Percentiles rank a stretch among this genome's conserved stretches.
These are phyloP conservation scores for Parietaria judaica DNA, from an alignment of 306 rosid genomes.

Conservation along the genomic window DNA sequence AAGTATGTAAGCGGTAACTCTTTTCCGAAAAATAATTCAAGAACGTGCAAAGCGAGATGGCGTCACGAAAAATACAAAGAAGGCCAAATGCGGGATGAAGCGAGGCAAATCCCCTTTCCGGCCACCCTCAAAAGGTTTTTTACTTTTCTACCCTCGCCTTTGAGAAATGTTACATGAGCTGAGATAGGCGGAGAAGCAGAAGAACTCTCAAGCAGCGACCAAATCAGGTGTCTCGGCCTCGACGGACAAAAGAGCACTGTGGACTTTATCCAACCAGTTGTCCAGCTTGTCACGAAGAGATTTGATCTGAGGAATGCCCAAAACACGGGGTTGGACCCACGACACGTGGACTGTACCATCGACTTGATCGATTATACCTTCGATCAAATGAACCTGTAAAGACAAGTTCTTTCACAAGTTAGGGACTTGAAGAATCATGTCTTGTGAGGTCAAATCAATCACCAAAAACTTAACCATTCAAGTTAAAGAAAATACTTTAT, in stretches of 20 bases:
- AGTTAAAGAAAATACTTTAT: too few species aligned
- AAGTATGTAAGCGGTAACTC: constrained; percentile 42
- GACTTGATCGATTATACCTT: constrained; percentile 95
- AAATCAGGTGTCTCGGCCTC: constrained; percentile 99
- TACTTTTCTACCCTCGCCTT: constrained; percentile 23
- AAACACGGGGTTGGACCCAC: constrained; percentile 98
- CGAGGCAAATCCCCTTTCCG: constrained; percentile 20
- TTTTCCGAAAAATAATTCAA: constrained; percentile 43
- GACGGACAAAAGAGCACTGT: constrained; percentile 67
- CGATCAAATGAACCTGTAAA: constrained; percentile 92
- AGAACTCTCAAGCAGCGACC: constrained; percentile 54
- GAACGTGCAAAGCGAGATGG: constrained; percentile 25
- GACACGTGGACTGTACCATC: constrained; percentile 92
- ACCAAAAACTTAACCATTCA: too few species aligned
- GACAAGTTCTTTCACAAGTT: neutral
- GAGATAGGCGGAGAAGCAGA: constrained; percentile 19
- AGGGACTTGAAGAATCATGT: too few species aligned
- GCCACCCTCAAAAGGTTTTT: constrained; percentile 23
- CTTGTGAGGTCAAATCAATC: too few species aligned
- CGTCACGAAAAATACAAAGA: constrained; percentile 28
- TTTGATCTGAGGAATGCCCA: constrained; percentile 82
- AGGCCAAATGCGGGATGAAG: constrained; percentile 36
- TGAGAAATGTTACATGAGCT: constrained; percentile 45
- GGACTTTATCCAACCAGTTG: constrained; percentile 79
- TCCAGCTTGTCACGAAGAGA: constrained; percentile 83